Evolutionary conservation across 2,329 filamentous ascomycete genomes (phyloP), one percentile per base, ranked within the genome.

Genomic region (Penicillium expansum): DNA sequence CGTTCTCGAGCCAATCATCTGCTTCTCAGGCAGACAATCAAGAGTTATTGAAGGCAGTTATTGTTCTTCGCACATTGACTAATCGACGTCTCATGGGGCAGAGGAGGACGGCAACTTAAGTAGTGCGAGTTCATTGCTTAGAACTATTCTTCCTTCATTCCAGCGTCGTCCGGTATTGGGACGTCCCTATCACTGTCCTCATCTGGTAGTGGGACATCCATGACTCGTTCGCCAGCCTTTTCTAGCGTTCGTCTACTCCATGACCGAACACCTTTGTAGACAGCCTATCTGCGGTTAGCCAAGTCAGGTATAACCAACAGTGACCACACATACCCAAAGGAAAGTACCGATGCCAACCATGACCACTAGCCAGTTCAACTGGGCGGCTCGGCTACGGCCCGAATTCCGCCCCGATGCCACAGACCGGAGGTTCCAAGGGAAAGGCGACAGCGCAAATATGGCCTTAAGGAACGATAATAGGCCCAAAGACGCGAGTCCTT

Each of bases 21-120:
- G 42, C 67, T 63, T 70, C 65, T 64, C 69, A 68, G 63, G 59
- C 39, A 55, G 58, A 49, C 48, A 38, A 39, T 56, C 60, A 62
- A 67, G 66, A 66, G 72, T 73, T 74, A 68, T 62, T 32, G 65
- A 70, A 73, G 69, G 66, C 60, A 65, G 67, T 52, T 65, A 67
- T 82, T 67, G 64, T 83, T 96, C 82, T 96, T 82, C 90, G 92
- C 92, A 95, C 89, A 87, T 86, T 90, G 92, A 96, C 92, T 94
- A 87, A 92, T 94, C 87, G 88, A 86, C 90, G 92, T 85, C 85
- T 86, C 87, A 93, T 84, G 84, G 89, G 83, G 79, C 54, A 56
- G 54, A 84, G 82, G 80, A 81, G 86, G 83, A 84, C 92, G 91
- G 84, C 90, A 96, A 94, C 92, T 96, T 89, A 96, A 88, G 89